These are phyloP conservation scores for Conticribra guillardii DNA, from an alignment of 108 stramenopile species.

Conservation along the genomic window DNA sequence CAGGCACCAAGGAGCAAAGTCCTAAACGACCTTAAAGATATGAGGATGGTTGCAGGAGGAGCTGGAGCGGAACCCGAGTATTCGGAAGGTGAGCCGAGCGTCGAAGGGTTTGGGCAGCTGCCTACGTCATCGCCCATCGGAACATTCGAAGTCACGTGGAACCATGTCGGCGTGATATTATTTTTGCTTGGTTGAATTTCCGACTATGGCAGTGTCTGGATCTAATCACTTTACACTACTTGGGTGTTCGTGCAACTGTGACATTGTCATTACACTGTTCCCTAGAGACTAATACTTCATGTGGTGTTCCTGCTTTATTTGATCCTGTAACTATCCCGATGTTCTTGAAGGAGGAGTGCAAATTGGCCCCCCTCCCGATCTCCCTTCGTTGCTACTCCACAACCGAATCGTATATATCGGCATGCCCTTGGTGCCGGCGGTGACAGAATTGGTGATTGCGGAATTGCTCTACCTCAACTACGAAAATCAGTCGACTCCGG, in stretches of 20 bases:
- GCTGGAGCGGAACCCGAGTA: slow-evolving; percentile 7
- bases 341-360: slow-evolving; percentile 60
- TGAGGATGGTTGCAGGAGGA: slow-evolving; percentile 29
- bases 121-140: neutral
- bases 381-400: slow-evolving; percentile 95
- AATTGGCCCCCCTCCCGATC: slow-evolving; percentile 98
- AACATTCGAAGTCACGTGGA: no score
- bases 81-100: neutral
- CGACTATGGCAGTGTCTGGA: no score
- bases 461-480: slow-evolving; percentile 97
- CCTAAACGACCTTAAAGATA: slow-evolving; percentile 21
- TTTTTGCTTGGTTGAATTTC: no score
- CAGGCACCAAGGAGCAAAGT: slow-evolving; percentile 26
- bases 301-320: neutral
- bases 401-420: slow-evolving; percentile 99
- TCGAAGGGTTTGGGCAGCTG: neutral
- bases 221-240: no score
- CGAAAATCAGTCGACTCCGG: slow-evolving; percentile 84
- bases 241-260: no score
- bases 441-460: slow-evolving; percentile 95
- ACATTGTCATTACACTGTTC: no score
- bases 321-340: neutral
- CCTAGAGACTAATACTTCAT: no score
- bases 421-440: slow-evolving; percentile 97
- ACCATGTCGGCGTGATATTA: neutral